phyloP scores from a whole-genome alignment of 768 basidiomycete genomes.

The Pleurotus sapidus region DNA sequence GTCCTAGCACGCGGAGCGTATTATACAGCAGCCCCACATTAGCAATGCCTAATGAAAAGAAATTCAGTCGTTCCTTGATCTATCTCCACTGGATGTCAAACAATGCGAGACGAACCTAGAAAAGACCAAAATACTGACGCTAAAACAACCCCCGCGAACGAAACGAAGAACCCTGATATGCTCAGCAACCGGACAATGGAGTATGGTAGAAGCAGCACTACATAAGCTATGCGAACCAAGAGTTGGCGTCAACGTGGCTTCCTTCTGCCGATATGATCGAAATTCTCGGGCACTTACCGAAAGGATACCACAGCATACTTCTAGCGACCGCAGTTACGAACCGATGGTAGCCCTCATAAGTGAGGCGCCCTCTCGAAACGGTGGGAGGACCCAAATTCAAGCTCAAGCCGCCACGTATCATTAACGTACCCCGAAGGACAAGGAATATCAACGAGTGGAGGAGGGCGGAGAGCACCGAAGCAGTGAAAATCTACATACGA shows the following conservation, averaged over 20 bases:
- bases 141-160: constrained; percentile 45
- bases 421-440: constrained; percentile 55
- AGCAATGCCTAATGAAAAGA: constrained; percentile 43
- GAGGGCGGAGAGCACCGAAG: constrained; percentile 50
- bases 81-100: no score
- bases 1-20: constrained; percentile 60
- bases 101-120: constrained; percentile 40
- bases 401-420: constrained; percentile 47
- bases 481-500: constrained; percentile 50
- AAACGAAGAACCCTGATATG: constrained; percentile 46
- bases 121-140: constrained; percentile 48
- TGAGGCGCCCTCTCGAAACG: constrained; percentile 35
- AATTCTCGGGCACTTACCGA: not conserved
- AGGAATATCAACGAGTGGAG: constrained; percentile 64
- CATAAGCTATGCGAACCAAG: constrained; percentile 44
- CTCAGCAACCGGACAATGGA: constrained; percentile 46
- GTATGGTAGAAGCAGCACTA: constrained; percentile 56
- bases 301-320: constrained; percentile 67
- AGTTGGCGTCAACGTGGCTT: constrained; percentile 43
- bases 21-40: constrained; percentile 69
- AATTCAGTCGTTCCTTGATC: no score
- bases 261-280: not conserved
- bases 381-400: constrained; percentile 45
- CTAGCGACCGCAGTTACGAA: constrained; percentile 62
- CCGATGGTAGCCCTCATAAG: constrained; percentile 48